phyloP scores from a whole-genome alignment of 2,329 filamentous ascomycete species.

The Alternaria dauci region DNA sequence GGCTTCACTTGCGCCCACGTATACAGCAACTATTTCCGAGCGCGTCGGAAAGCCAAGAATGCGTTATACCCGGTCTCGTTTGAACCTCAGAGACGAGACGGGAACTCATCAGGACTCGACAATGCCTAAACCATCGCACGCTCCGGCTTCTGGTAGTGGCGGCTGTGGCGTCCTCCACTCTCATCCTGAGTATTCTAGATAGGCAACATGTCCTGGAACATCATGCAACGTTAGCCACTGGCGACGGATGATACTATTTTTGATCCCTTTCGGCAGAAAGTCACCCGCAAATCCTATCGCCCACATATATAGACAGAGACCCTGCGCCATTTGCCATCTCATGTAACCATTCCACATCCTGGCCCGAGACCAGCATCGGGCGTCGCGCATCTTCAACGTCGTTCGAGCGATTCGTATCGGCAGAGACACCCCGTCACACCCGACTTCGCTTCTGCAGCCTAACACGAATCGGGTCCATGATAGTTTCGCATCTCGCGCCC shows the following conservation, averaged over 20 bases:
- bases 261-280: constrained; percentile 19
- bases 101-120: background rate
- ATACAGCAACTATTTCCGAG: constrained; percentile 3
- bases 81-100: constrained; percentile 2
- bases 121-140: background rate
- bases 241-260: constrained; percentile 40
- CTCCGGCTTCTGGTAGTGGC: constrained; percentile 13
- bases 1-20: background rate
- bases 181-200: constrained; percentile 29
- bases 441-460: constrained; percentile 36
- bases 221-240: constrained; percentile 17
- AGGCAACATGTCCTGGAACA: constrained; percentile 13
- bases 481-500: constrained; percentile 44
- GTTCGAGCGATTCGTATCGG: constrained; percentile 29
- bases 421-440: constrained; percentile 29
- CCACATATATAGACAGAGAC: constrained; percentile 30
- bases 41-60: constrained; percentile 20
- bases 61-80: constrained; percentile 3
- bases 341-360: constrained; percentile 21
- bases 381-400: constrained; percentile 12
- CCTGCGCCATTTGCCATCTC: constrained; percentile 20
- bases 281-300: constrained; percentile 11
- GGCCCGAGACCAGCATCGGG: constrained; percentile 17
- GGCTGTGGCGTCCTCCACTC: constrained; percentile 12
- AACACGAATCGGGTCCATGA: constrained; percentile 46